Evolutionary conservation across 768 basidiomycete species (phyloP).

Genomic region (Pleurotus ostreatus): DNA sequence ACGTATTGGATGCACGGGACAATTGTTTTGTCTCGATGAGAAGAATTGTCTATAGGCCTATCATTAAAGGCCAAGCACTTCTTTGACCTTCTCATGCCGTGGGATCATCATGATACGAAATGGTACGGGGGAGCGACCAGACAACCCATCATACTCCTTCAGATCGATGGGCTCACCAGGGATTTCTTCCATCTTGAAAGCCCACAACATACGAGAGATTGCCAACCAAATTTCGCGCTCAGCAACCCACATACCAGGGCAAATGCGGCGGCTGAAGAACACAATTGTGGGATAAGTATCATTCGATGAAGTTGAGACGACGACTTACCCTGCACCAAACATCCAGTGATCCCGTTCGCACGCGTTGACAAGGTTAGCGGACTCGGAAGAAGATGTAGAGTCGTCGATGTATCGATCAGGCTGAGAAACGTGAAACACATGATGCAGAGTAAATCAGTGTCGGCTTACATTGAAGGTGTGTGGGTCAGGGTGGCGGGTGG

Average conservation of each 20-base stretch:
- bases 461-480: slow-evolving; percentile 25
- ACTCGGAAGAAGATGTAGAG: slow-evolving; percentile 32
- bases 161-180: slow-evolving; percentile 40
- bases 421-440: slow-evolving; percentile 12
- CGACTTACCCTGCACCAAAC: slow-evolving; percentile 44
- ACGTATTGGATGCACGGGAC: too few relatives aligned
- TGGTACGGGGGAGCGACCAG: slow-evolving; percentile 41
- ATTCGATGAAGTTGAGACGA: neutral
- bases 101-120: slow-evolving; percentile 22
- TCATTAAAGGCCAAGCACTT: slow-evolving; percentile 10
- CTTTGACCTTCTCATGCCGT: slow-evolving; percentile 10
- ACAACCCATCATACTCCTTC: slow-evolving; percentile 43
- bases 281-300: neutral
- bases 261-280: slow-evolving; percentile 29
- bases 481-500: slow-evolving; percentile 35
- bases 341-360: slow-evolving; percentile 47
- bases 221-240: slow-evolving; percentile 44
- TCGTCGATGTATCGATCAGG: slow-evolving; percentile 43
- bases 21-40: too few relatives aligned
- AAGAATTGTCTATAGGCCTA: too few relatives aligned
- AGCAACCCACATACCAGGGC: slow-evolving; percentile 41
- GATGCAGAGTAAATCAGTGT: neutral
- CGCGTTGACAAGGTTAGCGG: slow-evolving; percentile 36
- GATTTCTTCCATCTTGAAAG: slow-evolving; percentile 36
- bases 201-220: slow-evolving; percentile 44